Evolutionary conservation across 495 filamentous ascomycete genomes (phyloP).

Genomic region (Evernia prunastri): DNA sequence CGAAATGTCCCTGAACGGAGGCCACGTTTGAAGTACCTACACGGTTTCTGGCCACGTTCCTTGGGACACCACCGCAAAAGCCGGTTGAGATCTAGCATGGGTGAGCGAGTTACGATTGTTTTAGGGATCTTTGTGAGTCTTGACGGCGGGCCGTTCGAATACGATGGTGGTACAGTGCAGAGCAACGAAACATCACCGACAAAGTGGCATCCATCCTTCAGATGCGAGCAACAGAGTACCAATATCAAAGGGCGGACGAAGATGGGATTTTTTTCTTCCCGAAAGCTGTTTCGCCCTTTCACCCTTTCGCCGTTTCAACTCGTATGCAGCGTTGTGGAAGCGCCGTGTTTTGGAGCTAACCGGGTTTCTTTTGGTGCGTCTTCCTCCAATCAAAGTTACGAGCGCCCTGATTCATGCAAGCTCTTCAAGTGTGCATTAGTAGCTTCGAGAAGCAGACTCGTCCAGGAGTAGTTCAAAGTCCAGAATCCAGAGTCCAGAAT

Average conservation of each 20-base stretch:
- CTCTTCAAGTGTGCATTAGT: slow-evolving; percentile 15
- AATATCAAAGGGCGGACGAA: background rate
- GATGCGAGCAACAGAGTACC: too few species aligned
- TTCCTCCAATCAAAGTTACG: slow-evolving; percentile 9
- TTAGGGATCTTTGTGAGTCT: too few species aligned
- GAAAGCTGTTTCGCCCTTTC: too few species aligned
- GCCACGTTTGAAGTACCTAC: background rate
- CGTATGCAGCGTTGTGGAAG: background rate
- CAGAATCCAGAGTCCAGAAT: background rate
- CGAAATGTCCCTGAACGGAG: background rate
- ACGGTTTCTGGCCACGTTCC: background rate
- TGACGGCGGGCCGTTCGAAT: too few species aligned
- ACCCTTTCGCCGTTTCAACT: too few species aligned
- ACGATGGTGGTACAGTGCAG: too few species aligned
- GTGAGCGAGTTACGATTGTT: too few species aligned
- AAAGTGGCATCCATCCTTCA: too few species aligned
- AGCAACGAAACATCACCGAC: too few species aligned
- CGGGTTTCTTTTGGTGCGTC: background rate
- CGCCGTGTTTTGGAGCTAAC: background rate
- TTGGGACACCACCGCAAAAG: background rate
- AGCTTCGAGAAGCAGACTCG: background rate
- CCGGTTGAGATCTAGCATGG: background rate
- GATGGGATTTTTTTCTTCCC: too few species aligned
- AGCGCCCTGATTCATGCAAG: slow-evolving; percentile 13
- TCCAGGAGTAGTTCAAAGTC: too few species aligned